phyloP scores from a whole-genome alignment of 176 grass and related monocot genomes.

The Alopecurus myosuroides region DNA sequence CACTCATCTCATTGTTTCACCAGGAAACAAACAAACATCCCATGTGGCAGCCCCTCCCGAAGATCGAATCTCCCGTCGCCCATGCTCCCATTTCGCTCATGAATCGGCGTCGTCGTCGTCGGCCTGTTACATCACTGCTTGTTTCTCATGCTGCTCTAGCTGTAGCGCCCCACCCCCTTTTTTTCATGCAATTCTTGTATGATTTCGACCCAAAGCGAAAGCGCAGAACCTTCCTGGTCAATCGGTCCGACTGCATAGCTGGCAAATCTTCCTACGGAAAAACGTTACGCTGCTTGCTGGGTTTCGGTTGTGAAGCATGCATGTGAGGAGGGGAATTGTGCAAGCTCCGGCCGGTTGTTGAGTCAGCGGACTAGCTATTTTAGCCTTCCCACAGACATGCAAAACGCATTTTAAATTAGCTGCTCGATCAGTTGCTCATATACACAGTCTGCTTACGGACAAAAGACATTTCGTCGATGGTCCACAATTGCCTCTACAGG shows the following conservation, averaged over 20 bases:
- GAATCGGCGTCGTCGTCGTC: neutral
- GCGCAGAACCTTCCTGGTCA: neutral
- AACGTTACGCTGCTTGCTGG: no score
- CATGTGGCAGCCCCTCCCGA: neutral
- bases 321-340: no score
- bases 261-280: neutral
- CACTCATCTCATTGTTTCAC: neutral
- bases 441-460: neutral
- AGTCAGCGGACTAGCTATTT: no score
- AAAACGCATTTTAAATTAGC: neutral
- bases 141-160: neutral
- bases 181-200: neutral
- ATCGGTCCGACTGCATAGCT: neutral
- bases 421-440: neutral
- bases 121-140: neutral
- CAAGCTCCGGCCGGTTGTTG: neutral
- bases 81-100: conserved; percentile 3
- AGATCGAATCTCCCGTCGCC: neutral
- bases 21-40: neutral
- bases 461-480: neutral
- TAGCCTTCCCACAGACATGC: no score
- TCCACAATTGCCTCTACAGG: neutral
- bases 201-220: conserved; percentile 35
- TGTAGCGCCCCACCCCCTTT: neutral
- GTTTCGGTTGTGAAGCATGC: no score